Evolutionary conservation across 2,329 filamentous ascomycete species (phyloP), one percentile per base, ranked within the genome.

Genomic region (Capronia americana): DNA sequence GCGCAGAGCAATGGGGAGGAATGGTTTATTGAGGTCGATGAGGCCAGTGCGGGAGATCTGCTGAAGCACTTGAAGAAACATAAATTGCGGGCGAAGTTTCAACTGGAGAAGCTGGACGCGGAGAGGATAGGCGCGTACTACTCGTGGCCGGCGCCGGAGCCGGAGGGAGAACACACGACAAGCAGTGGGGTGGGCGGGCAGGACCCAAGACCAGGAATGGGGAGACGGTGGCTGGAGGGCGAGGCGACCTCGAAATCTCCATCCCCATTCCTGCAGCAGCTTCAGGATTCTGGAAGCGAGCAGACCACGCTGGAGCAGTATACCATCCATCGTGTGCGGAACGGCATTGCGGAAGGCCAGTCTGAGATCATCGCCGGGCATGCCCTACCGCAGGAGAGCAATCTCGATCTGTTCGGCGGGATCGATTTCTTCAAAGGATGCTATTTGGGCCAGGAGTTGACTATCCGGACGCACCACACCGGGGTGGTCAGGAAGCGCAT

Each of bases 361-460:
- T 77, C 80, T 17, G 95, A 99, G 81, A 88, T 99, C 23, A 77
- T 87, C 6, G 80, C 84, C 65, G 90, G 90, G 70, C 81, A 85
- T 20, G 88, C 92, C 0, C 82, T 99, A 62, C 94, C 95, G 0
- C 89, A 93, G 78, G 94, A 98, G 79, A 90, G 85, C 75, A 97
- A 97, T 77, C 85, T 98, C 76, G 95, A 99, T 78, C 81, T 92
- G 66, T 92, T 92, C 85, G 86, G 87, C 56, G 95, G 88, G 28
- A 90, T 99, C 71, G 92, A 97, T 79, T 99, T 95, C 81, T 88
- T 88, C 75, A 99, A 99, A 81, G 95, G 95, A 7, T 99, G 95
- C 80, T 99, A 99, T 78, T 88, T 98, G 7, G 95, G 95, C 0
- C 95, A 99, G 79, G 95, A 99, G 78, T 85, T 99, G 70, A 98